Evolutionary conservation across 2,329 filamentous ascomycete genomes (phyloP).

Genomic region (Fusarium tjaetaba): DNA sequence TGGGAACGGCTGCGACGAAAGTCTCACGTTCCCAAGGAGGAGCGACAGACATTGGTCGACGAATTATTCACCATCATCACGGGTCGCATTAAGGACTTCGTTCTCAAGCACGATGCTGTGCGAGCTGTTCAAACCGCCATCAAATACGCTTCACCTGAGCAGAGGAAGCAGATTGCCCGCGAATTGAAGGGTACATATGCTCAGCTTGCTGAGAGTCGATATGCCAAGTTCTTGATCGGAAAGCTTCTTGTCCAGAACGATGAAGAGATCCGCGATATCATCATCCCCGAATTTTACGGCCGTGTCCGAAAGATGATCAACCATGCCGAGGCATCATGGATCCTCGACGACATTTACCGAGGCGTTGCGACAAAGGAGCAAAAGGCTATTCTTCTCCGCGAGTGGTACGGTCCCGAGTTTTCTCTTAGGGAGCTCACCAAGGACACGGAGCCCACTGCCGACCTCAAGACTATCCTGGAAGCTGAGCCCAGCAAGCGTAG

Average conservation of each 20-base stretch:
- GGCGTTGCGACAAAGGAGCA: slow-evolving; percentile 86
- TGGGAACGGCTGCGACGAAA: slow-evolving; percentile 95
- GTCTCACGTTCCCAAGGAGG: slow-evolving; percentile 89
- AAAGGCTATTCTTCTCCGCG: slow-evolving; percentile 83
- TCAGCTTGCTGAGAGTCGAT: slow-evolving; percentile 90
- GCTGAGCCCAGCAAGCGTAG: slow-evolving; percentile 85
- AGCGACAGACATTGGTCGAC: slow-evolving; percentile 85
- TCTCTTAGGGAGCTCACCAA: slow-evolving; percentile 74
- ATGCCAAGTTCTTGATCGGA: slow-evolving; percentile 96
- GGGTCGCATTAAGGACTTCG: slow-evolving; percentile 91
- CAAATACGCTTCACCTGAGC: slow-evolving; percentile 89
- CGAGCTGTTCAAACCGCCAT: slow-evolving; percentile 95
- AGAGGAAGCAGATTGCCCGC: slow-evolving; percentile 84
- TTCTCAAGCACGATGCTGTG: slow-evolving; percentile 98
- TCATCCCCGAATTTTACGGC: slow-evolving; percentile 95
- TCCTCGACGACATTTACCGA: slow-evolving; percentile 95
- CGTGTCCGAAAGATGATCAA: slow-evolving; percentile 93
- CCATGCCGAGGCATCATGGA: slow-evolving; percentile 96
- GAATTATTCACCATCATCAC: slow-evolving; percentile 94
- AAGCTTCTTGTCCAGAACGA: slow-evolving; percentile 96
- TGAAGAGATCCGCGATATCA: slow-evolving; percentile 83
- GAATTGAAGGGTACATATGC: slow-evolving; percentile 89
- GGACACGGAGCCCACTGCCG: slow-evolving; percentile 67
- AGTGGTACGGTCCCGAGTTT: slow-evolving; percentile 98
- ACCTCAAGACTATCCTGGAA: slow-evolving; percentile 79